These are phyloP conservation scores for Aspergillus saccharolyticus DNA, from an alignment of 495 filamentous ascomycete genomes.

Conservation along the genomic window DNA sequence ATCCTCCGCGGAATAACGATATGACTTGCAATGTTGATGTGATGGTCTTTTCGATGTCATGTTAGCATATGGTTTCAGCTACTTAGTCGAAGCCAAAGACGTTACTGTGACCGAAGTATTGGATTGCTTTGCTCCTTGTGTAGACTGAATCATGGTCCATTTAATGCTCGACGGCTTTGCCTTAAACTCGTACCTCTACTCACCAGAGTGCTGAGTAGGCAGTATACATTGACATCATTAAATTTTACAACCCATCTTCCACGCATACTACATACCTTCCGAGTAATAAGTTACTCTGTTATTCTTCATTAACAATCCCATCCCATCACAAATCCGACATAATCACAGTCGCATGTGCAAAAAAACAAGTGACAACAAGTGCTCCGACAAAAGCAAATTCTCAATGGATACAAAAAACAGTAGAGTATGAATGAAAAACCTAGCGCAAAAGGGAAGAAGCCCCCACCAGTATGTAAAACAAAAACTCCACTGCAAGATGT, in stretches of 20 bases:
- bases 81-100: neutral
- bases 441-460: neutral
- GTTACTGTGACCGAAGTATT: neutral
- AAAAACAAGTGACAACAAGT: no score
- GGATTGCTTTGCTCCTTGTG: neutral
- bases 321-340: constrained; percentile 6
- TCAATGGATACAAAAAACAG: neutral
- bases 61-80: neutral
- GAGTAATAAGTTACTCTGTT: neutral
- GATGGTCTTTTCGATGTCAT: neutral
- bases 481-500: constrained; percentile 4
- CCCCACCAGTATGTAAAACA: neutral
- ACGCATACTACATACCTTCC: neutral
- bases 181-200: no score
- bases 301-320: constrained; percentile 1
- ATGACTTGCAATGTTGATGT: neutral
- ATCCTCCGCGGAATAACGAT: neutral
- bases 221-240: no score
- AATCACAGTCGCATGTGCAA: neutral
- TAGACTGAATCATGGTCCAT: neutral
- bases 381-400: neutral
- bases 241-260: no score
- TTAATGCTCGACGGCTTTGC: no score
- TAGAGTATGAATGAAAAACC: neutral
- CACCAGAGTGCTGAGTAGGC: no score